Base-by-base conservation (phyloP, 441 rosid species). In the Monsonia emarginata region DNA sequence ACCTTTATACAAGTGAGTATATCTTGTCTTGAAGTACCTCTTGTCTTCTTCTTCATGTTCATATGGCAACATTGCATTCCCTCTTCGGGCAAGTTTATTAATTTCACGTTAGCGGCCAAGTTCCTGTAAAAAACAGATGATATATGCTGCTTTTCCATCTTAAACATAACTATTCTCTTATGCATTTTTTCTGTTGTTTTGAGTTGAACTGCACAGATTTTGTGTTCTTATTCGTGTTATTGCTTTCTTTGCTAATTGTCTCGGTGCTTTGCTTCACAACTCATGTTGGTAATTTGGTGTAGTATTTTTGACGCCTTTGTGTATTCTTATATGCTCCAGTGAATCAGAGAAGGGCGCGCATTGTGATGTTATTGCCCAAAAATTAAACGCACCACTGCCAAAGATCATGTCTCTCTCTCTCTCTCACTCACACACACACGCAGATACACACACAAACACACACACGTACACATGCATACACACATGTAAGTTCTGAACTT, bases 1-100 rank as follows among this genome's bases (percentile, higher is more conserved):
- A 65, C 92, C 94, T 27, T 64, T 73, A 52, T 77, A 69, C 76
- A 74, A 81, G 97, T 94, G 78, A 86, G 95, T 88, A 52, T 52
- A 13, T 52, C 2, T 52, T 0, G 4, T 52, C 5, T 52, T 52
- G 59, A 52, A 21, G 59, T 24, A 3, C 27, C 59, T 52, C 21
- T 52, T 52, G 5, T 32, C 38, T 5, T 32, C 27, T 52, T 24
- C 59, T 50, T 9, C 27, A 10, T 21, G 59, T 22, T 52, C 58
- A 21, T 52, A 52, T 52, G 27, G 59, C 5, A 16, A 9, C 19
- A 31, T 16, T 38, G 14, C 68, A 28, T 54, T 26, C 64, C 27
- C 40, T 46, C 61, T 9, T 16, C 21, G 25, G 11, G 2, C n/a
- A 1, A 3, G 36, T 31, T 32, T 32, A n/a, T 32, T 32, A 32